phyloP scores from a whole-genome alignment of 2,329 filamentous ascomycete genomes.

The Pseudocercospora musae region DNA sequence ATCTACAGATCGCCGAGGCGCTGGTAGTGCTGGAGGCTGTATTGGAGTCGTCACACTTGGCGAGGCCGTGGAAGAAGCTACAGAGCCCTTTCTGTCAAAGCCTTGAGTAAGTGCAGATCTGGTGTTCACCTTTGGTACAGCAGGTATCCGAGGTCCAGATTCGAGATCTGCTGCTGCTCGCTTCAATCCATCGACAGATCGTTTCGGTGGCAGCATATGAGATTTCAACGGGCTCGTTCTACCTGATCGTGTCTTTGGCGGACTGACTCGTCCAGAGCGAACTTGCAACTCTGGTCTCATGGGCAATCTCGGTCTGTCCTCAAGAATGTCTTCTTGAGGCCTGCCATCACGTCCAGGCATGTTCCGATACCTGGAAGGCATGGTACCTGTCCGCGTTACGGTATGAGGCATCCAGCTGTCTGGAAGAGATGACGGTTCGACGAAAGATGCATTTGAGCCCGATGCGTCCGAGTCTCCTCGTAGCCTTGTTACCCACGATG shows the following conservation, averaged over 20 bases:
- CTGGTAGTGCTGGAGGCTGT: slow-evolving; percentile 33
- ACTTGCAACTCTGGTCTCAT: slow-evolving; percentile 33
- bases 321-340: slow-evolving; percentile 23
- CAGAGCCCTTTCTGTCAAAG: slow-evolving; percentile 21
- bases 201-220: slow-evolving; percentile 25
- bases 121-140: slow-evolving; percentile 17
- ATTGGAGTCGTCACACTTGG: slow-evolving; percentile 11
- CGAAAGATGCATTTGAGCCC: slow-evolving; percentile 29
- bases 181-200: slow-evolving; percentile 22
- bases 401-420: slow-evolving; percentile 24
- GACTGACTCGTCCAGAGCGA: slow-evolving; percentile 29
- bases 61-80: slow-evolving; percentile 7
- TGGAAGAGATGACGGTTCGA: slow-evolving; percentile 31
- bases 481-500: slow-evolving; percentile 26
- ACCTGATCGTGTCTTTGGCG: slow-evolving; percentile 28
- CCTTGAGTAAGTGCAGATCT: slow-evolving; percentile 30
- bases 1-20: slow-evolving; percentile 34
- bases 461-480: slow-evolving; percentile 31
- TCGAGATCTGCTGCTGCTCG: slow-evolving; percentile 19
- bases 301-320: slow-evolving; percentile 33
- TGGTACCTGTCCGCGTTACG: slow-evolving; percentile 16
- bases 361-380: slow-evolving; percentile 28
- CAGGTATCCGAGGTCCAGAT: slow-evolving; percentile 27
- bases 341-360: slow-evolving; percentile 7
- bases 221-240: slow-evolving; percentile 29